Percentiles rank a stretch among this genome's conserved stretches.
Conservation (phyloP, 177 flowering plant species). For the Telopea speciosissima region DNA sequence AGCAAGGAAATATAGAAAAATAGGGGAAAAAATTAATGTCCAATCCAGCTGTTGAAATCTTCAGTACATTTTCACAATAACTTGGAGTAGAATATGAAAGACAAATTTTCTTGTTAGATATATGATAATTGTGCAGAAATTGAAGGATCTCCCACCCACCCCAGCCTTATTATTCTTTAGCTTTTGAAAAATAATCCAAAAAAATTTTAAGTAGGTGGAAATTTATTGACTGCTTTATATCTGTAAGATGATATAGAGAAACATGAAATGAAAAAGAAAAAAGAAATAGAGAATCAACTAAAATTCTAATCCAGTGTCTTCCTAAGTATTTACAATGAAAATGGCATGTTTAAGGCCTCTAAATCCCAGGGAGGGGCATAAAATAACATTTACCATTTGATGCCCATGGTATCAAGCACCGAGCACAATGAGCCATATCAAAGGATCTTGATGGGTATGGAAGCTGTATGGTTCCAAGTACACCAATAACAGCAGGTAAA, state of each 20-base stretch:
- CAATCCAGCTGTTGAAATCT: too few species aligned
- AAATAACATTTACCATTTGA: constrained; percentile 42
- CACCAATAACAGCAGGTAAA: constrained; percentile 79
- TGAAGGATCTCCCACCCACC: too few species aligned
- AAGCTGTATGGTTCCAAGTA: constrained; percentile 61
- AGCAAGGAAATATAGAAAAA: too few species aligned
- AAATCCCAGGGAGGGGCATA: not conserved
- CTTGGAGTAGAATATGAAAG: too few species aligned
- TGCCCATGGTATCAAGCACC: constrained; percentile 73
- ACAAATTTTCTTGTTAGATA: too few species aligned
- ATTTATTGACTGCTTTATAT: not conserved
- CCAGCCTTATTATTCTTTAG: too few species aligned
- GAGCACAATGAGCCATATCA: constrained; percentile 88
- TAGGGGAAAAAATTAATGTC: too few species aligned
- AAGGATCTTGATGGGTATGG: constrained; percentile 81
- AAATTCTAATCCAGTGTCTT: not conserved
- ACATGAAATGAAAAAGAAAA: not conserved
- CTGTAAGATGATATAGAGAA: not conserved
- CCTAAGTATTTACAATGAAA: not conserved
- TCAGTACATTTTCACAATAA: too few species aligned
- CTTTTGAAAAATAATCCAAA: too few species aligned
- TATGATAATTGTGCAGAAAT: too few species aligned
- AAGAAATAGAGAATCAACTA: not conserved
- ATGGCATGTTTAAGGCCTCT: not conserved
- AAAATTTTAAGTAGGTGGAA: too few species aligned